These are phyloP conservation scores for Parascedosporium putredinis DNA, from an alignment of 2,329 filamentous ascomycete species.

Conservation along the genomic window DNA sequence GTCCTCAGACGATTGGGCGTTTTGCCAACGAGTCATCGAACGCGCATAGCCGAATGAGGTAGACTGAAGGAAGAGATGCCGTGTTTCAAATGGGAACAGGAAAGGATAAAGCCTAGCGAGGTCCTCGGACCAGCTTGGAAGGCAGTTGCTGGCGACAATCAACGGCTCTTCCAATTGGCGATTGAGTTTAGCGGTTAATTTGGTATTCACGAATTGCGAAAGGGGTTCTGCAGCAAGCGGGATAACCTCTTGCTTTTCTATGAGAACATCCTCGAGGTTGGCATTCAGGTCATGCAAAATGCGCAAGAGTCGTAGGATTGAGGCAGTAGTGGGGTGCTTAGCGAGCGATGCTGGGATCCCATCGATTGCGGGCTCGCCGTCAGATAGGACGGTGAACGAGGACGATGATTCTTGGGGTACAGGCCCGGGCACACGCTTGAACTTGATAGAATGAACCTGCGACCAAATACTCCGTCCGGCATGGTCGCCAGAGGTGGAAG, in stretches of 20 bases:
- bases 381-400: constrained; percentile 34
- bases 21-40: constrained; percentile 97
- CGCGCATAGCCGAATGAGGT: constrained; percentile 97
- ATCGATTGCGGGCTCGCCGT: constrained; percentile 41
- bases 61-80: constrained; percentile 92
- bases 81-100: constrained; percentile 94
- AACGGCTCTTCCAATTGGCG: constrained; percentile 92
- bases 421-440: constrained; percentile 74
- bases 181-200: constrained; percentile 94
- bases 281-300: constrained; percentile 88
- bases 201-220: constrained; percentile 96
- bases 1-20: constrained; percentile 72
- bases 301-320: constrained; percentile 77
- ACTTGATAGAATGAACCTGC: constrained; percentile 81
- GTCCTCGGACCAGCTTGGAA: constrained; percentile 94
- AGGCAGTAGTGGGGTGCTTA: constrained; percentile 74
- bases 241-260: constrained; percentile 61
- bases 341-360: constrained; percentile 69
- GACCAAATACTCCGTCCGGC: constrained; percentile 77
- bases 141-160: constrained; percentile 91
- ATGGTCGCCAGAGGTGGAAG: constrained; percentile 46
- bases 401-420: constrained; percentile 62
- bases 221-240: constrained; percentile 71
- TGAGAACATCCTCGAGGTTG: constrained; percentile 82
- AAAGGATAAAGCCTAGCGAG: constrained; percentile 89